A percentile compares a stretch with the other conserved stretches of the same genome.
Evolutionary conservation across 768 basidiomycete genomes (phyloP).

Genomic region (Crepidotus variabilis): DNA sequence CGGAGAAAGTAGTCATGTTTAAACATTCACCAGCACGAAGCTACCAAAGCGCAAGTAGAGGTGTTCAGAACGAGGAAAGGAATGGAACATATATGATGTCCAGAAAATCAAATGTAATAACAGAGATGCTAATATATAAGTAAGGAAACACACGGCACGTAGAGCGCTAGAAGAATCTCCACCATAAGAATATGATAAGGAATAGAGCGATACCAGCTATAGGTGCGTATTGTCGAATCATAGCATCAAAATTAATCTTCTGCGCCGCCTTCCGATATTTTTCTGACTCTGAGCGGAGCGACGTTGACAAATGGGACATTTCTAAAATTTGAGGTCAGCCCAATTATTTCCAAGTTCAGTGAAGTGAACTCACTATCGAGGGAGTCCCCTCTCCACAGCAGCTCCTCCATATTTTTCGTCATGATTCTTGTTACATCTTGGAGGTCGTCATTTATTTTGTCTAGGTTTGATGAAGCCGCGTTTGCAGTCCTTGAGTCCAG

Average conservation of each 20-base stretch:
- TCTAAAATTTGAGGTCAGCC: slow-evolving; percentile 39
- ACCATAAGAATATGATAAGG: slow-evolving; percentile 72
- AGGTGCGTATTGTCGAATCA: slow-evolving; percentile 95
- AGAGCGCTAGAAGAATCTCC: slow-evolving; percentile 56
- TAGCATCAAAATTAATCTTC: slow-evolving; percentile 90
- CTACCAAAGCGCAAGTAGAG: background rate
- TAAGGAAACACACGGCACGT: slow-evolving; percentile 15
- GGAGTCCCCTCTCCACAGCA: slow-evolving; percentile 96
- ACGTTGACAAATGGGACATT: slow-evolving; percentile 96
- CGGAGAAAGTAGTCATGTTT: background rate
- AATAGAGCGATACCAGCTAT: slow-evolving; percentile 79
- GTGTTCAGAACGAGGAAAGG: no score
- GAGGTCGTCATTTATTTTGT: slow-evolving; percentile 91
- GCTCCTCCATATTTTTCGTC: slow-evolving; percentile 99
- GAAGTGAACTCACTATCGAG: slow-evolving; percentile 73
- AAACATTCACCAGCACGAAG: background rate
- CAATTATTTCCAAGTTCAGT: background rate
- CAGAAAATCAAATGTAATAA: slow-evolving; percentile 6
- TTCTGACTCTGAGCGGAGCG: slow-evolving; percentile 92
- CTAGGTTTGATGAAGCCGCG: slow-evolving; percentile 67
- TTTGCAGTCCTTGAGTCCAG: slow-evolving; percentile 86
- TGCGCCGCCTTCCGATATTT: slow-evolving; percentile 95
- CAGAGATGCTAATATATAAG: slow-evolving; percentile 12
- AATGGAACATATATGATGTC: background rate
- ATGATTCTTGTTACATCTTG: slow-evolving; percentile 99